Conservation (phyloP, 2,329 filamentous ascomycete genomes). For the Penicillium sp. region DNA sequence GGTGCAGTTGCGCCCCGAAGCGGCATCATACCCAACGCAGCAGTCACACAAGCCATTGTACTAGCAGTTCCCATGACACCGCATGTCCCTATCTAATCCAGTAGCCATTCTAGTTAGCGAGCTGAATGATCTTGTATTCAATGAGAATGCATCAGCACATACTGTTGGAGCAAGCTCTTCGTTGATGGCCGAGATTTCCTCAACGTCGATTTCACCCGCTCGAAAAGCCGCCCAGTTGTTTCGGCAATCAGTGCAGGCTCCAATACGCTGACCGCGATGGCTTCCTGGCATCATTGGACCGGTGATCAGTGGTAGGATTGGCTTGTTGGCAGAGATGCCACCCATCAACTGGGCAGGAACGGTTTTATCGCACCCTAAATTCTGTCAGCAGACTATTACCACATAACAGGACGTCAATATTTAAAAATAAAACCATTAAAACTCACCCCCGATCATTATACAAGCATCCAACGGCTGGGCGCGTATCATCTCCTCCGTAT, state of each 20-base stretch:
- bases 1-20: conserved; percentile 53
- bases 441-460: conserved; percentile 63
- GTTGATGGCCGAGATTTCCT: conserved; percentile 68
- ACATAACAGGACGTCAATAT: neutral
- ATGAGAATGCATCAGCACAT: conserved; percentile 22
- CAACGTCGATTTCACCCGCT: conserved; percentile 65
- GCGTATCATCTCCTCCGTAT: conserved; percentile 74
- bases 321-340: conserved; percentile 71
- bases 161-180: conserved; percentile 71
- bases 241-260: conserved; percentile 72
- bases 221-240: conserved; percentile 71
- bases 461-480: conserved; percentile 69
- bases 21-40: conserved; percentile 54
- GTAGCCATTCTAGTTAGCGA: neutral
- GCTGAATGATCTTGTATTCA: neutral
- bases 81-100: conserved; percentile 48
- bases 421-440: neutral
- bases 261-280: conserved; percentile 61
- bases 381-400: neutral
- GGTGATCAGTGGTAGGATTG: conserved; percentile 65
- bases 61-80: conserved; percentile 60
- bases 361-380: conserved; percentile 70
- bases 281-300: conserved; percentile 75
- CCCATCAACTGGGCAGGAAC: conserved; percentile 74
- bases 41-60: conserved; percentile 56